These are phyloP conservation scores for Tremella mesenterica DNA, from an alignment of 768 basidiomycete genomes.

Conservation along the genomic window DNA sequence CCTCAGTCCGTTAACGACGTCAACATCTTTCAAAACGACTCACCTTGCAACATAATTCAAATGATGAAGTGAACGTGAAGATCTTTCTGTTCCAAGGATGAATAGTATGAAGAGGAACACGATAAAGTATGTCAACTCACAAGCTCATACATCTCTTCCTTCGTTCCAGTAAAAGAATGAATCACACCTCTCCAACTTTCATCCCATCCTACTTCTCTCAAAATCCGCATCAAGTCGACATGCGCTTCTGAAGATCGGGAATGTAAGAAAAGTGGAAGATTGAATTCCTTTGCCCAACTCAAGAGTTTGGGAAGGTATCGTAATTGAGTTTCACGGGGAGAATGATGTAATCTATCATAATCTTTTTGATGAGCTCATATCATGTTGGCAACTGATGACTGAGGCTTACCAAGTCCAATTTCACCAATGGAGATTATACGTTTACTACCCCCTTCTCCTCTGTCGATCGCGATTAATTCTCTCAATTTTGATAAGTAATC, in stretches of 20 bases:
- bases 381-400: background rate
- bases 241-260: conserved; percentile 61
- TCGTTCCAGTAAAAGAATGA: conserved; percentile 69
- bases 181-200: conserved; percentile 63
- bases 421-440: conserved; percentile 67
- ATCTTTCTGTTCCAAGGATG: background rate
- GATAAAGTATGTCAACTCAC: no score
- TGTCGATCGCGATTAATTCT: conserved; percentile 49
- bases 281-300: conserved; percentile 58
- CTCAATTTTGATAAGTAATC: conserved; percentile 59
- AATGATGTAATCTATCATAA: conserved; percentile 66
- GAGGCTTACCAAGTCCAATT: conserved; percentile 64
- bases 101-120: background rate
- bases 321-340: conserved; percentile 55
- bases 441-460: conserved; percentile 44
- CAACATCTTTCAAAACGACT: no score
- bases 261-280: conserved; percentile 71
- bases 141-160: conserved; percentile 57
- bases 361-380: conserved; percentile 47
- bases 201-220: conserved; percentile 60
- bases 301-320: conserved; percentile 62
- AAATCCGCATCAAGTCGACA: conserved; percentile 57
- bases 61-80: no score
- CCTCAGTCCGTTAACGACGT: no score
- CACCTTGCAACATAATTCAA: no score